Conservation (phyloP, 2,329 filamentous ascomycete species). For the Trichoderma asperellum region DNA sequence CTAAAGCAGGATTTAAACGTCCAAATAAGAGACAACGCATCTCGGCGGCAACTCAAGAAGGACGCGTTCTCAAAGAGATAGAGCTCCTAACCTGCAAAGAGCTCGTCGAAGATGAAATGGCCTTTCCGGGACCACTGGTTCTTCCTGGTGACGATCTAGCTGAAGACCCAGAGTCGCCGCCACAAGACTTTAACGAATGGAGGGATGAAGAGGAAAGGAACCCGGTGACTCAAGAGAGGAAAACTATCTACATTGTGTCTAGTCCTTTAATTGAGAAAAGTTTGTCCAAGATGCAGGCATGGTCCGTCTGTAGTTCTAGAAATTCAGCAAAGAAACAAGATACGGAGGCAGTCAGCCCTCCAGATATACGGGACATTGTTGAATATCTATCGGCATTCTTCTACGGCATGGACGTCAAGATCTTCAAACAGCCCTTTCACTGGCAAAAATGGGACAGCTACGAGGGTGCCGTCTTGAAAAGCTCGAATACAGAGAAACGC, state of each 20-base stretch:
- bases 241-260: conserved; percentile 58
- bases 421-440: conserved; percentile 44
- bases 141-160: conserved; percentile 64
- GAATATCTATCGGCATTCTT: conserved; percentile 54
- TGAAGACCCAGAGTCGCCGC: conserved; percentile 53
- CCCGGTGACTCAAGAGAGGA: conserved; percentile 48
- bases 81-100: conserved; percentile 28
- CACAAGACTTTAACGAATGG: conserved; percentile 60
- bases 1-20: conserved; percentile 38
- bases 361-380: conserved; percentile 39
- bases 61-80: conserved; percentile 32
- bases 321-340: conserved; percentile 33
- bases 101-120: conserved; percentile 32
- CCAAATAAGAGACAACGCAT: conserved; percentile 36
- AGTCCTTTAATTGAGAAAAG: conserved; percentile 47
- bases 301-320: conserved; percentile 38
- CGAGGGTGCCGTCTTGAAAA: conserved; percentile 7
- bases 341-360: conserved; percentile 31
- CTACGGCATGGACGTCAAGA: conserved; percentile 55
- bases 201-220: conserved; percentile 51
- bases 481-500: conserved; percentile 31
- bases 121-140: conserved; percentile 63
- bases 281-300: conserved; percentile 47
- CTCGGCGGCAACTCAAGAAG: conserved; percentile 36
- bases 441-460: conserved; percentile 55